Base-by-base conservation (phyloP, 768 basidiomycete genomes). In the Grammothele lineata region DNA sequence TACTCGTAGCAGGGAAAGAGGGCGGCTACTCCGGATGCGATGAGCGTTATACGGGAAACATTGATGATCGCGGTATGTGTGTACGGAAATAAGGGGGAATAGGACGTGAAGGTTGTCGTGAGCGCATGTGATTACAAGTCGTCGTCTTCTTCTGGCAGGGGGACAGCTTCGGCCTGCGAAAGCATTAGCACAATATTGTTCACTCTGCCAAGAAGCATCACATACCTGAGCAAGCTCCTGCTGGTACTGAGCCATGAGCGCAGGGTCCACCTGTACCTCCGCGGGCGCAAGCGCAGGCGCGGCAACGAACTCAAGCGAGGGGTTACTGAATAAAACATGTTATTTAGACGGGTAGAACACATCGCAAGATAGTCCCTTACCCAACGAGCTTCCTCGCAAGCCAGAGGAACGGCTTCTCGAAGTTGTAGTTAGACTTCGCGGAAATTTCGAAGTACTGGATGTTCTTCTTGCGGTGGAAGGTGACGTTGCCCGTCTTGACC, bases 391-490 rank as follows among this genome's bases (percentile, higher is more conserved):
- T 99, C 74, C 92, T 83, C 49, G 92, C 94, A 66, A 98, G 78
- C 96, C 96, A 98, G 55, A 99, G 80, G 91, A 99, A 98, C 40
- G 96, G 96, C 69, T 97, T 97, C 73, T 99, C 96, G 64, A 98
- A 98, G 78, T 99, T 99, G 71, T 98, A 99, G 78, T 99, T 99
- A 37, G 94, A 97, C 73, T 99, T 99, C 44, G 96, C 96, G 0
- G 96, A 98, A 58, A 99, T 98, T 64, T 99, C 96, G 66, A 94
- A 99, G 76, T 99, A 99, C 66, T 98, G 96, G 43, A 99, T 80
- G 72, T 95, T 97, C 81, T 99, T 99, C 90, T 99, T 99, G 66
- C 96, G 81, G 79, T 98, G 96, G 86, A 99, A 99, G 37, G 96
- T 99, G 51, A 99, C 96, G 35, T 87, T 83, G 41, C 91, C 91